Evolutionary conservation across 1,284 basidiomycete genomes (phyloP), one percentile per base, ranked within the genome.

Genomic region (Coriolopsis trogii): DNA sequence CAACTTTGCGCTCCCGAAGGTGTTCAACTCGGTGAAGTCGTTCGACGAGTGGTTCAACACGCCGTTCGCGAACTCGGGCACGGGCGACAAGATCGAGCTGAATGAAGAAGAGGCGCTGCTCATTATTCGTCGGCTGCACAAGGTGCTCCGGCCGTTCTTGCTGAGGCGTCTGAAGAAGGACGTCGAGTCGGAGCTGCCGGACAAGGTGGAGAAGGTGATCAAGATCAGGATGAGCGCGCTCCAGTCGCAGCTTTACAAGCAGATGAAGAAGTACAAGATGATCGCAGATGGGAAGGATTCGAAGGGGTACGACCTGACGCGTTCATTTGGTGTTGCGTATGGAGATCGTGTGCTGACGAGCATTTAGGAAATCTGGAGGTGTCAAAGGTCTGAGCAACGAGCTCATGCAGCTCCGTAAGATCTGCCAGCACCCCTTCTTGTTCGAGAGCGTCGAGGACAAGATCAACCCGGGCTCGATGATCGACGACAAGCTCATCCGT

Each of bases 21-120:
- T 99, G 67, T 99, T 99, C 82, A 99, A 99, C 77, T 99, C 96
- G 4, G 95, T 98, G 63, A 98, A 98, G 72, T 97, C 95, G 40
- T 99, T 99, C 68, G 97, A 99, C 67, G 97, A 99, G 69, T 99
- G 97, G 97, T 99, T 99, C 81, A 99, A 99, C 75, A 98, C 96
- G 2, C 97, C 97, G 0, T 99, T 99, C 63, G 96, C 97, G 57
- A 98, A 96, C 73, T 95, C 95, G 15, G 96, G 97, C 29, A 89
- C 90, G 0, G 89, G 89, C 18, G 96, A 99, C 73, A 97, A 96
- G 81, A 98, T 99, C 70, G 95, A 98, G 79, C 74, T 99, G 76
- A 98, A 97, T 75, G 97, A 99, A 90, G 97, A 99, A 91, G 97
- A 99, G 78, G 92, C 94, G 3, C 79, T 99, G 46, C 89, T 99